These are phyloP conservation scores for Pseudopithomyces maydicus DNA, from an alignment of 2,329 filamentous ascomycete species.

Conservation along the genomic window DNA sequence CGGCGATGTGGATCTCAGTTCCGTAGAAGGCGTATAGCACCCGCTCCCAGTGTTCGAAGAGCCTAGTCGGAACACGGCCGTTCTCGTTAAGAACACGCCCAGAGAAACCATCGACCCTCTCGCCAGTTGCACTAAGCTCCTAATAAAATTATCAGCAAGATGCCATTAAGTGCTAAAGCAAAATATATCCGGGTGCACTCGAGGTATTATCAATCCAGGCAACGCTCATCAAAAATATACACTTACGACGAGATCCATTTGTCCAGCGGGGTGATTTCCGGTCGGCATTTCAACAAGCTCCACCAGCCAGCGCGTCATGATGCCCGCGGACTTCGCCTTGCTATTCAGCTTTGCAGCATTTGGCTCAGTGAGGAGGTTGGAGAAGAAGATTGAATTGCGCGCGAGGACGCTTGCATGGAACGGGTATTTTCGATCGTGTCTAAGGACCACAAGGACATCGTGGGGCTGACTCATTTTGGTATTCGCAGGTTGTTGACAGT, in stretches of 20 bases:
- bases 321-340: conserved; percentile 27
- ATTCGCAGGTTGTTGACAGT: background rate
- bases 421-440: conserved; percentile 33
- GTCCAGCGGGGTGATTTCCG: conserved; percentile 24
- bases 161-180: background rate
- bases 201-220: no score
- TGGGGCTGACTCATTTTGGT: conserved; percentile 37
- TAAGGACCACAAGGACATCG: conserved; percentile 41
- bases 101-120: conserved; percentile 21
- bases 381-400: conserved; percentile 37
- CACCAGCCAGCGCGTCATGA: conserved; percentile 39
- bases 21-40: conserved; percentile 56
- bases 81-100: conserved; percentile 42
- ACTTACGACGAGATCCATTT: conserved; percentile 36
- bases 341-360: conserved; percentile 32
- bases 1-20: conserved; percentile 46
- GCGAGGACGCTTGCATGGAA: conserved; percentile 44
- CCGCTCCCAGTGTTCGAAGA: conserved; percentile 47
- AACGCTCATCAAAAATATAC: background rate
- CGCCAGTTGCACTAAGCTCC: conserved; percentile 43
- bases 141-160: conserved; percentile 19
- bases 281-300: conserved; percentile 32
- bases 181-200: no score
- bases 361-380: conserved; percentile 34
- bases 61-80: conserved; percentile 34